Evolutionary conservation across 169 alveolate genomes (phyloP).

Genomic region (Miamiensis avidus): DNA sequence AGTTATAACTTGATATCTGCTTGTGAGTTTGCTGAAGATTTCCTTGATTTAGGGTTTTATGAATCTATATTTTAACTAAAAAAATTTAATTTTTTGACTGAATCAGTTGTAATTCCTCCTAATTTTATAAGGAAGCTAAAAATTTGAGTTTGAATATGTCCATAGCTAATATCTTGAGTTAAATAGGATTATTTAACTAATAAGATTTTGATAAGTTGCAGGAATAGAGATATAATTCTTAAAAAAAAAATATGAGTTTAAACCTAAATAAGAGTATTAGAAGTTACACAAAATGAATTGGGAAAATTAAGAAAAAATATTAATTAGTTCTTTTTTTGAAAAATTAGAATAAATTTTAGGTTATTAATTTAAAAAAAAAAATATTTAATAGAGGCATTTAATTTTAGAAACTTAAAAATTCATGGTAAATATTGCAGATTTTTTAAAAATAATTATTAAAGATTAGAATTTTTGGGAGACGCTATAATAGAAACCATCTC

Average conservation of each 20-base stretch:
- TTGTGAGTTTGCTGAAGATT: too few species aligned
- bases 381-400: background rate
- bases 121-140: too few species aligned
- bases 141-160: background rate
- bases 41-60: too few species aligned
- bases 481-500: constrained; percentile 7
- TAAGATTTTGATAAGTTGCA: background rate
- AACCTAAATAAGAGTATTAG: background rate
- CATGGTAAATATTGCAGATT: background rate
- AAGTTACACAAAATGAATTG: too few species aligned
- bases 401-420: background rate
- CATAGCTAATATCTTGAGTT: background rate
- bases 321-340: background rate
- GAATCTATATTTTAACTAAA: background rate
- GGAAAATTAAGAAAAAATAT: too few species aligned
- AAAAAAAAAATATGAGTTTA: too few species aligned
- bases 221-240: too few species aligned
- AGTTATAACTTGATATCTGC: background rate
- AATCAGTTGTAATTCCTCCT: background rate
- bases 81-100: too few species aligned
- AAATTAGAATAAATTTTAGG: constrained; percentile 5
- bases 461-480: constrained; percentile 27
- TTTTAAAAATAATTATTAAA: constrained; percentile 1
- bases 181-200: too few species aligned
- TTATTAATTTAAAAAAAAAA: constrained; percentile 17